Evolutionary conservation across 371 early-diverging fungal species (phyloP), one percentile per base, ranked within the genome.

Genomic region (Actinomucor elegans): DNA sequence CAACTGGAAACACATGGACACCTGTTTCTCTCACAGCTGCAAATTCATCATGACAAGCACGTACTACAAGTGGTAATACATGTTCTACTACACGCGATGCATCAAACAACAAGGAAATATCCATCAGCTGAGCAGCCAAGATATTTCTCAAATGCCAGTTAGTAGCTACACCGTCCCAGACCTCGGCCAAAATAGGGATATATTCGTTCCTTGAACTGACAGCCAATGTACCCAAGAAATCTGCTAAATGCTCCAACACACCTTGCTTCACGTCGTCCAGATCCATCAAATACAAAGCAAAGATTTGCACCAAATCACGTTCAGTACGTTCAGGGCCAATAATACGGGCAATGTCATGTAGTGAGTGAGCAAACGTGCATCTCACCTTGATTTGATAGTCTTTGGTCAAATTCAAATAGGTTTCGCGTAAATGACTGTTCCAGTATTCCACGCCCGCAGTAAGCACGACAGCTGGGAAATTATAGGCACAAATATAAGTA

Each of bases 251-350:
- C 18, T 80, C 81, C 36, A 84, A 48, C 0, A 82, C 81, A 7
- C 82, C 84, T 50, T 84, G 80, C 43, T 79, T 80, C 52, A 84
- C 81, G 38, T 81, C 82, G 40, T 81, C 84, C 32, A 81, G 57
- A 24, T 82, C 84, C 69, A 76, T 71, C 12, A 84, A 59, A 53
- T 80, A 84, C 9, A 80, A 64, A 1, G 84, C 78, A 60, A 84
- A 84, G 6, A 81, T 82, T 31, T 79, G 67, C 0, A 80, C 81
- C 15, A 84, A 47, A 49, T 84, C 84, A 3, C 81, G 73, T 41
- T 81, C 84, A 1, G 84, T 77, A 14, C 76, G 57, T 42, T 81
- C 82, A 10, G 84, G 77, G 4, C 84, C 84, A 38, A 84, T 73
- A 15, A 80, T 77, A 10, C 72, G 67, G 0, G 84, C 82, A 42